Evolutionary conservation across 2,329 filamentous ascomycete species (phyloP), one percentile per base, ranked within the genome.

Genomic region (Colletotrichum chlorophyti): DNA sequence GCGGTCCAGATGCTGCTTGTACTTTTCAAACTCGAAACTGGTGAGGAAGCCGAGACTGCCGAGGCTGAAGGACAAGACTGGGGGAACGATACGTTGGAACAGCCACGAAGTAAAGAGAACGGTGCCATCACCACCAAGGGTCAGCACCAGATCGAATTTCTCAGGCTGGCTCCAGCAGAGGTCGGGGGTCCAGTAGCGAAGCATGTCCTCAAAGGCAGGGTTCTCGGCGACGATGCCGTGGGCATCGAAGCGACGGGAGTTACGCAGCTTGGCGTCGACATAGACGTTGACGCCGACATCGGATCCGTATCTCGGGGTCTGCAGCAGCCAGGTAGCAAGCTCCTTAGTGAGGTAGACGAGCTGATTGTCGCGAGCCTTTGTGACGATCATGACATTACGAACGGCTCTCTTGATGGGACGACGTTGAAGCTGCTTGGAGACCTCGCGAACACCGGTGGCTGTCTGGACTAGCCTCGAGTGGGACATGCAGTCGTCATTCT

Each of bases 371-470:
- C 95, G 87, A 19, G 95, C 95, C 76, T 98, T 99, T 61, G 95
- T 99, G 64, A 99, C 91, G 68, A 99, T 97, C 95, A 99, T 98
- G 69, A 99, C 86, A 72, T 92, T 97, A 69, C 86, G 87, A 42
- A 99, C 93, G 10, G 93, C 93, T 65, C 93, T 89, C 76, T 91
- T 95, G 74, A 98, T 92, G 19, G 95, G 94, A 35, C 92, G 86
- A 53, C 94, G 87, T 76, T 97, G 94, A 58, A 99, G 82, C 76
- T 98, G 95, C 74, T 96, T 94, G 14, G 93, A 96, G 11, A 99
- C 93, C 75, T 99, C 95, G 50, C 95, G 88, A 17, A 99, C 95
- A 42, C 93, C 91, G 0, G 92, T 96, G 47, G 95, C 95, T 1
- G 95, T 99, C 78, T 97, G 94, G 69, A 97, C 91, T 37, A 99